Evolutionary conservation across 2,329 filamentous ascomycete genomes (phyloP).

Genomic region (Ascochyta lentis): DNA sequence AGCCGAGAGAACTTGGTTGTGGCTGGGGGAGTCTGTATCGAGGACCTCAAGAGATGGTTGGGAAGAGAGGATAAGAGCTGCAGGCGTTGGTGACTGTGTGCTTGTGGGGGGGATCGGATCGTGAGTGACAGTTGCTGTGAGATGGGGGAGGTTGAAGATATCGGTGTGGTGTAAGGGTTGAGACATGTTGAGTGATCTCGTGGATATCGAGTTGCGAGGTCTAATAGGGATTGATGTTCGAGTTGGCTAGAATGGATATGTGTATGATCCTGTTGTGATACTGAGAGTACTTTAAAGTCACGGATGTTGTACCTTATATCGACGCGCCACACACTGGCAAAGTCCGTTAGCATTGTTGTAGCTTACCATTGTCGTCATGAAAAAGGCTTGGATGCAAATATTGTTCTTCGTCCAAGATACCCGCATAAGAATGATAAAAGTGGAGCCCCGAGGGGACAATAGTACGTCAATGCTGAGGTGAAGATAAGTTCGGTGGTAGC

Average conservation of each 20-base stretch:
- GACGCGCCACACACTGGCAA: background rate
- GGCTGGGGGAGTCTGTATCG: background rate
- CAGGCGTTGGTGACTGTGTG: background rate
- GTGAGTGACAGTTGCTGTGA: background rate
- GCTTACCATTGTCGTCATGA: slow-evolving; percentile 3
- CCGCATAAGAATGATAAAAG: background rate
- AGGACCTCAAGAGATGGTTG: background rate
- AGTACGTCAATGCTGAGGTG: background rate
- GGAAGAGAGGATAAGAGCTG: background rate
- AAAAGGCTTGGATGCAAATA: background rate
- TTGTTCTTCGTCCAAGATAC: background rate
- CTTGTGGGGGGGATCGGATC: background rate
- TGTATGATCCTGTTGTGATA: too few species aligned
- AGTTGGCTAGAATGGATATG: background rate
- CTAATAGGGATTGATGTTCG: background rate
- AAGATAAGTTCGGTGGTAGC: background rate
- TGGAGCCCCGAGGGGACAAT: background rate
- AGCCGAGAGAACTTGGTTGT: background rate
- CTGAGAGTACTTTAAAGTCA: background rate
- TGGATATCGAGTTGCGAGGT: background rate
- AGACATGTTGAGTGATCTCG: background rate
- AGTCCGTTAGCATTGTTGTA: slow-evolving; percentile 3
- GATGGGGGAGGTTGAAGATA: background rate
- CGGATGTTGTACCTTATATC: background rate
- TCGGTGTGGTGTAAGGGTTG: background rate